Evolutionary conservation across 73 alveolate genomes (phyloP).

Genomic region (Urostyla sp.): DNA sequence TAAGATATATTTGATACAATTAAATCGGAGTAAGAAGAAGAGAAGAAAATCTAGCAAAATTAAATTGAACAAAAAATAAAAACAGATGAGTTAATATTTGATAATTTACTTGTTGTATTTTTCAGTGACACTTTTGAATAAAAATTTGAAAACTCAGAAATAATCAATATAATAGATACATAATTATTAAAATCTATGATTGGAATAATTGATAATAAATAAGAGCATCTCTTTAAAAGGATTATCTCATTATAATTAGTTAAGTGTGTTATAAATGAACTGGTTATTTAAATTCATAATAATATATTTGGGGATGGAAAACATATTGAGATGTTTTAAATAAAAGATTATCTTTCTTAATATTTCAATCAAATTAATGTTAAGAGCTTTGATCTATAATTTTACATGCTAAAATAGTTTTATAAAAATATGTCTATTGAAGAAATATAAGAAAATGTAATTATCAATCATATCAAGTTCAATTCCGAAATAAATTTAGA

Average conservation of each 20-base stretch:
- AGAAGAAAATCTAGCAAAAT: not conserved
- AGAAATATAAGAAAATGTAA: not conserved
- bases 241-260: not conserved
- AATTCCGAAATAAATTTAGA: not conserved
- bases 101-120: too few species aligned
- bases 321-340: too few species aligned
- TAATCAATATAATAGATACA: not conserved
- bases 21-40: too few species aligned
- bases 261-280: not conserved
- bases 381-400: not conserved
- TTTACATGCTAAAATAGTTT: not conserved
- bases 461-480: not conserved
- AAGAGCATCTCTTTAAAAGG: not conserved
- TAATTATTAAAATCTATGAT: not conserved
- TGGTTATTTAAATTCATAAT: not conserved
- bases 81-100: not conserved
- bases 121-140: not conserved
- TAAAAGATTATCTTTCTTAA: not conserved
- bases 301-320: not conserved
- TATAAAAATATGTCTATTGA: not conserved
- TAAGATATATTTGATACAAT: too few species aligned
- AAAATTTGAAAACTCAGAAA: not conserved
- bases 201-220: not conserved
- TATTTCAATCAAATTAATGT: not conserved
- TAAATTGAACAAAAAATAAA: not conserved